Base-by-base conservation (phyloP, 2,329 filamentous ascomycete genomes). In the Claviceps fusiformis region DNA sequence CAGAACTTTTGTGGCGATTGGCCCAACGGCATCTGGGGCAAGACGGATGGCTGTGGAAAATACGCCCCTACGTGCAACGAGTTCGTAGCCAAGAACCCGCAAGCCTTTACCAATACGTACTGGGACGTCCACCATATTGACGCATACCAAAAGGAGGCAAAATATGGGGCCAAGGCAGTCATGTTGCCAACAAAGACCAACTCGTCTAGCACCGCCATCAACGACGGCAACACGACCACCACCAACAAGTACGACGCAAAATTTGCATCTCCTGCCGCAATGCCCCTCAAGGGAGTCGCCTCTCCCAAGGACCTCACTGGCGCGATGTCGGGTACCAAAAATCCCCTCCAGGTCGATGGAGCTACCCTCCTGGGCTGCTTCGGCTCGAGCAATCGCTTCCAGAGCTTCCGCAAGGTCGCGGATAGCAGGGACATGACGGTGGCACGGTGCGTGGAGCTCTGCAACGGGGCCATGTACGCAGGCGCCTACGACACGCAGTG, bases 1-100 rank as follows among this genome's bases (percentile, higher is more conserved):
- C n/a, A 77, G 74, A 75, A 87, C 53, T 89, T 93, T 66, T 93
- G 89, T 64, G 88, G 88, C 31, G 81, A 85, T 62, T 91, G 86
- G 76, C 86, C 85, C 0, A 82, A 68, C 46, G 67, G 66, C 5
- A 63, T 69, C 17, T 78, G 76, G 75, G 66, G 65, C 19, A 61
- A 61, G 5, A 61, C 64, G 13, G 69, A 72, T 17, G 64, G 69
- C 15, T 77, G 74, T 59, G 62, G 62, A 55, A 55, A 61, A 10
- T 65, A 69, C n/a, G 74, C 74, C 0, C 61, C 70, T 5, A 75
- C 73, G 3, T 78, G 75, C 58, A 59, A 65, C 27, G 70, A 76
- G 53, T 78, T 70, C 59, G 76, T 79, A 11, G 74, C 70, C 17
- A 65, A 63, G 1, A 74, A 74, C 54, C 76, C 76, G 0, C 55